Base-by-base conservation (phyloP, 108 stramenopile genomes). In the Cyclotella cryptica region DNA sequence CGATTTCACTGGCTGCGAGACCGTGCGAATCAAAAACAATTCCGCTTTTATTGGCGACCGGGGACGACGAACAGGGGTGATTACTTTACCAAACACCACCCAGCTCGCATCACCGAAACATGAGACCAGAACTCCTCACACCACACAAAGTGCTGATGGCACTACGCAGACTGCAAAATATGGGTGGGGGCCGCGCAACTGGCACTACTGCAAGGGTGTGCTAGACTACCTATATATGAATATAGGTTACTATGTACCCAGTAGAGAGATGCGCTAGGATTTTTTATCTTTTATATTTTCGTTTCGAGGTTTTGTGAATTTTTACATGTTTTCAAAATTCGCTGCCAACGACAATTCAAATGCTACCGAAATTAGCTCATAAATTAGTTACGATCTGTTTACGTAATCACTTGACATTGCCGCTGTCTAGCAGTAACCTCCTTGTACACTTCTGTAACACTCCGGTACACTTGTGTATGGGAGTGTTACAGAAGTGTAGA, bases 171-270 rank as follows among this genome's bases (percentile, higher is more conserved):
- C 8, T 45, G 42, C 66, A 45, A 64, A 64, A 42, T 42, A 64
- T 35, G 40, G 35, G 62, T 42, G 41, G 40, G 41, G 62, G 41
- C 17, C 62, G 41, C 29, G 28, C 41, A 64, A n/a, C 28, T 13
- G 35, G 62, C 62, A 64, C 62, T 41, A 64, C 62, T 35, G 62
- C 62, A 64, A 64, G 62, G 62, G 62, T 64, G 62, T 64, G 62
- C 30, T 64, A 64, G 62, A 64, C 62, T 14, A 35, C 62, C 62
- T 42, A 64, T 64, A 41, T 35, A 64, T 21, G 30, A 29, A 30
- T 51, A 51, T 51, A 51, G 49, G 49, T 8, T 51, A 51, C 49
- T 51, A 51, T 51, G 49, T 51, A 51, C 49, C 49, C 49, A 51
- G 49, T 51, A 51, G 49, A 7, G 49, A 51, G 49, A 51, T 51